Evolutionary conservation across 164 flowering plant species (phyloP), one percentile per base, ranked within the genome.

Genomic region (Hamamelis virginiana): DNA sequence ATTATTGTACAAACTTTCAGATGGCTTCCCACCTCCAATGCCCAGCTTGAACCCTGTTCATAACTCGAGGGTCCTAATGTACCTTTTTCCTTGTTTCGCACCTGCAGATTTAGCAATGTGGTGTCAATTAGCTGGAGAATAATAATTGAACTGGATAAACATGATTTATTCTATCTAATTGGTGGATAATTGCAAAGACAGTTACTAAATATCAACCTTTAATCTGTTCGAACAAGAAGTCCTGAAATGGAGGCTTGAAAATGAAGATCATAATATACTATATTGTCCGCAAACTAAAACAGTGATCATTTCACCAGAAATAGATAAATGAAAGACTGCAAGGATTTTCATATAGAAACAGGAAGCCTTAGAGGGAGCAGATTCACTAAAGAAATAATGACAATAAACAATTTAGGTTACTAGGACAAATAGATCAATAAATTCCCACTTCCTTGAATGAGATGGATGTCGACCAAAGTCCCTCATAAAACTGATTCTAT

Each of bases 31-130:
- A 90, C 90, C 81, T 90, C 92, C 69, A 90, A 79, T 10, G 89
- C 92, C 91, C 96, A 89, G 79, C 92, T 92, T 69, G 97, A 84
- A 64, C 89, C 94, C 60, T 84, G 87, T 50, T 90, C 91, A 68
- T 65, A 62, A 72, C 69, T 69, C 14, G 80, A 76, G 64, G 86
- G 74, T 66, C 87, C 84, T 41, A 26, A 59, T 27, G 70, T 43
- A 28, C 79, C 75, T 18, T 69, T 52, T 69, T 77, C 83, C 75
- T 81, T 84, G 55, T 81, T 80, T 65, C 69, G 79, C 78, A 85
- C 69, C 96, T 85, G 83, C 73, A 74, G 23, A 67, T 48, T 65
- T 48, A 67, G 65, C 46, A 69, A 57, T 43, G 67, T n/a, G 27
- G 25, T 46, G 38, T 9, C 13, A 68, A 60, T 47, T 25, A 18